These are phyloP conservation scores for Mortierella polycephala DNA, from an alignment of 371 early-diverging fungal genomes.

Conservation along the genomic window DNA sequence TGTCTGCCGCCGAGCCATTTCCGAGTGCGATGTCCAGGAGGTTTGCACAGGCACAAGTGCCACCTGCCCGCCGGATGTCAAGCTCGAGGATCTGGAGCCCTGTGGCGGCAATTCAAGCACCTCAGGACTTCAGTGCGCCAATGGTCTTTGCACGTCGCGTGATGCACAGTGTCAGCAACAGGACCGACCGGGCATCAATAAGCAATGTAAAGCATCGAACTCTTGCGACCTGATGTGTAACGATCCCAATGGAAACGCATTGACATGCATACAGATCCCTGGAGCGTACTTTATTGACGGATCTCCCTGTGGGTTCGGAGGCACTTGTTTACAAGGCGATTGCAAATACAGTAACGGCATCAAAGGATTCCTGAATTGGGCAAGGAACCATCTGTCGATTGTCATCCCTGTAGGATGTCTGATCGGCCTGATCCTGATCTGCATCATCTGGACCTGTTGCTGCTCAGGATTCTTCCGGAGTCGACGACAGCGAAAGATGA, in stretches of 20 bases:
- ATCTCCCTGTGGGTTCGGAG: constrained; percentile 85
- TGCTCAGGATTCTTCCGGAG: constrained; percentile 43
- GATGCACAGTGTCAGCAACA: constrained; percentile 80
- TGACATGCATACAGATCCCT: constrained; percentile 73
- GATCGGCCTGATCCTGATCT: constrained; percentile 60
- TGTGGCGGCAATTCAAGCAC: constrained; percentile 60
- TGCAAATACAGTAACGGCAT: constrained; percentile 60
- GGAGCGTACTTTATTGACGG: constrained; percentile 87
- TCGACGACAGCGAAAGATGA: constrained; percentile 13
- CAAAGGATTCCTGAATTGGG: constrained; percentile 59
- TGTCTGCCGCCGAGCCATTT: constrained; percentile 79
- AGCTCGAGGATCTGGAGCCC: constrained; percentile 70
- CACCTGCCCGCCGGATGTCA: constrained; percentile 81
- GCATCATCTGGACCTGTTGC: constrained; percentile 61
- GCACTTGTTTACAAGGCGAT: constrained; percentile 63
- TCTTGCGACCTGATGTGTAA: constrained; percentile 78
- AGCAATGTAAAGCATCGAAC: constrained; percentile 55
- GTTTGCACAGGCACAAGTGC: constrained; percentile 80
- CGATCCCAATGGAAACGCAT: constrained; percentile 57
- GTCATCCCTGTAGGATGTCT: constrained; percentile 66
- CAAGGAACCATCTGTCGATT: constrained; percentile 57
- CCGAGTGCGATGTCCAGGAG: constrained; percentile 87
- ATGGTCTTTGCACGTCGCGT: constrained; percentile 89
- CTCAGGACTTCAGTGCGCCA: constrained; percentile 77
- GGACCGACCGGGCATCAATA: constrained; percentile 62